Percentiles rank a stretch among this genome's conserved stretches.
Conservation (phyloP, 495 filamentous ascomycete genomes). For the Amphirosellinia nigrospora region DNA sequence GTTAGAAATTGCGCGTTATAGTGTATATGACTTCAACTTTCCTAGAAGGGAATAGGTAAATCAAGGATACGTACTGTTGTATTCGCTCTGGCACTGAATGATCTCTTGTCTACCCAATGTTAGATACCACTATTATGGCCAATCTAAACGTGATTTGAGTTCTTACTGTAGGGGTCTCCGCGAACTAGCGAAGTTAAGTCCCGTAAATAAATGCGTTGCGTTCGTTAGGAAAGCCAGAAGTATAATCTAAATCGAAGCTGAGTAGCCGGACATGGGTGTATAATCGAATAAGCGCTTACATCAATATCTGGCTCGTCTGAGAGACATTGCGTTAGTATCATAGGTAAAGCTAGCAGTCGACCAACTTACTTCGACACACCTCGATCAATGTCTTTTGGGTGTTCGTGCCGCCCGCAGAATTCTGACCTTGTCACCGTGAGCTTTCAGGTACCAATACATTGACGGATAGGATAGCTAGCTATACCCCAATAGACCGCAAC, state of each 20-base stretch:
- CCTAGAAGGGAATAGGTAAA: background rate
- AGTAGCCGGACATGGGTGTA: background rate
- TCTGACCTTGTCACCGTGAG: slow-evolving; percentile 28
- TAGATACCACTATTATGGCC: background rate
- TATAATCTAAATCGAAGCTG: slow-evolving; percentile 55
- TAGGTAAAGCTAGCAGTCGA: slow-evolving; percentile 55
- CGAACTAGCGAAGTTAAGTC: slow-evolving; percentile 10
- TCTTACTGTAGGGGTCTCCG: slow-evolving; percentile 1
- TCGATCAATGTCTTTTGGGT: slow-evolving; percentile 32
- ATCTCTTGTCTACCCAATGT: slow-evolving; percentile 52
- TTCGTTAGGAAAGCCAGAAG: slow-evolving; percentile 59
- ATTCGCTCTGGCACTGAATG: slow-evolving; percentile 57
- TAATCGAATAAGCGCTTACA: background rate
- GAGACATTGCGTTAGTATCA: slow-evolving; percentile 28
- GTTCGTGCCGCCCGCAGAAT: slow-evolving; percentile 28
- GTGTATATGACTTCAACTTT: background rate
- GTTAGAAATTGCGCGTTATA: background rate
- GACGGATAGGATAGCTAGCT: background rate
- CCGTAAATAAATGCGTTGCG: background rate
- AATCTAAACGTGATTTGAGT: background rate
- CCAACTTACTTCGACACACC: slow-evolving; percentile 32
- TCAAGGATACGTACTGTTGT: slow-evolving; percentile 44
- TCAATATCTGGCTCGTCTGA: slow-evolving; percentile 4
- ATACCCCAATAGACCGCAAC: slow-evolving; percentile 67
- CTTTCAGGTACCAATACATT: background rate